Evolutionary conservation across 2,329 filamentous ascomycete species (phyloP).

Genomic region (Ascochyta koolunga): DNA sequence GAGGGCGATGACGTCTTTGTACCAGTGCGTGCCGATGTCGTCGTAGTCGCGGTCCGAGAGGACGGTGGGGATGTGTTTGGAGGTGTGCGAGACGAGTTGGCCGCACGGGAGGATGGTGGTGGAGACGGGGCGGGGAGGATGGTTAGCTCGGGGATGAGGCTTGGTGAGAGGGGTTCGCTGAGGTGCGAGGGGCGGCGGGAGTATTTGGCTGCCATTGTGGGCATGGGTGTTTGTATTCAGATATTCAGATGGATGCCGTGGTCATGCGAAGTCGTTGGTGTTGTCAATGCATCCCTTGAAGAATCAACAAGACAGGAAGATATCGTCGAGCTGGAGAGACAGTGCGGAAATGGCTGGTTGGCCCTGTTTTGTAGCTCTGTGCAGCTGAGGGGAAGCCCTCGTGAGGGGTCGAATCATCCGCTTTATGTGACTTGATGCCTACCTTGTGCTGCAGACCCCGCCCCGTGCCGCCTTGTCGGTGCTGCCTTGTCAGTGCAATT

Average conservation of each 20-base stretch:
- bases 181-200: conserved; percentile 36
- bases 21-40: conserved; percentile 43
- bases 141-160: conserved; percentile 39
- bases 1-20: conserved; percentile 46
- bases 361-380: conserved; percentile 15
- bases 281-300: background rate
- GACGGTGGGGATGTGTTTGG: conserved; percentile 34
- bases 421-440: conserved; percentile 46
- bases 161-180: conserved; percentile 38
- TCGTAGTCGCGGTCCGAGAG: conserved; percentile 46
- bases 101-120: conserved; percentile 36
- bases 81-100: conserved; percentile 39
- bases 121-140: conserved; percentile 42
- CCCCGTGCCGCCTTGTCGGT: conserved; percentile 24
- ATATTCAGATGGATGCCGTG: no score
- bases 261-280: no score
- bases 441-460: conserved; percentile 30
- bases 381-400: conserved; percentile 31
- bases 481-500: conserved; percentile 19
- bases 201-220: conserved; percentile 40
- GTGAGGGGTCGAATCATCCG: conserved; percentile 40
- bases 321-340: background rate
- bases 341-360: background rate
- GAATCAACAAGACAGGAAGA: background rate
- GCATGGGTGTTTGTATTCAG: no score